Conservation (phyloP, 2,329 filamentous ascomycete species). For the Phyllosticta capitalensis region DNA sequence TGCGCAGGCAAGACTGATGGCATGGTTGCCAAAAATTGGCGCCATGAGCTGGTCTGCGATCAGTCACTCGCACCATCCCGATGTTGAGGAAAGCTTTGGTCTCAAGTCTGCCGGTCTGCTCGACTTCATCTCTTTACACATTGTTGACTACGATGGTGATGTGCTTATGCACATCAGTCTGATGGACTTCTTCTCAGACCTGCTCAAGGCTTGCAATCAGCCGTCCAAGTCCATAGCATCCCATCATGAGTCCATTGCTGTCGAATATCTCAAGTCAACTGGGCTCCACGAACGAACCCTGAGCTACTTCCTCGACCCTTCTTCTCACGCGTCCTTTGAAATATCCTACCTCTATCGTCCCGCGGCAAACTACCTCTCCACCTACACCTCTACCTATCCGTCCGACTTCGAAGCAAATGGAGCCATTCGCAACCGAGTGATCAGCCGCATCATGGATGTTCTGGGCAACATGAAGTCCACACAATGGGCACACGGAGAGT, state of each 20-base stretch:
- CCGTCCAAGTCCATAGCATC: constrained; percentile 7
- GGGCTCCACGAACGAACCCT: constrained; percentile 43
- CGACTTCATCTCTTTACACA: constrained; percentile 45
- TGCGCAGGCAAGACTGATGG: constrained; percentile 51
- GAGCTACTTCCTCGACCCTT: constrained; percentile 43
- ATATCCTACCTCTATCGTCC: constrained; percentile 44
- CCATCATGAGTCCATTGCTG: constrained; percentile 25
- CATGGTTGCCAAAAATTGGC: constrained; percentile 46
- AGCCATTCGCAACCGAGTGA: constrained; percentile 14
- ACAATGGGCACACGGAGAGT: constrained; percentile 44
- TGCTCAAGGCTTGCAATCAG: constrained; percentile 34
- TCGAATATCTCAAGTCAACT: constrained; percentile 45
- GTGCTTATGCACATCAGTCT: constrained; percentile 52
- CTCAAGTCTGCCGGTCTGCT: constrained; percentile 34
- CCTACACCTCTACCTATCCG: constrained; percentile 46
- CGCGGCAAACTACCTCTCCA: constrained; percentile 48
- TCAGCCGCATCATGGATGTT: constrained; percentile 32
- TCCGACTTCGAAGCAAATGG: constrained; percentile 43
- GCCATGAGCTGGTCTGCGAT: constrained; percentile 47
- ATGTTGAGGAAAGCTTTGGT: constrained; percentile 39
- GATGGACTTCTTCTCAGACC: constrained; percentile 47
- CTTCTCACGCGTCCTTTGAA: constrained; percentile 41
- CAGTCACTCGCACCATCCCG: constrained; percentile 40
- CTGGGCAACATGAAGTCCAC: constrained; percentile 38
- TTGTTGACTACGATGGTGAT: constrained; percentile 48